Evolutionary conservation across 306 rosid species (phyloP).

Genomic region (Castanea crenata): DNA sequence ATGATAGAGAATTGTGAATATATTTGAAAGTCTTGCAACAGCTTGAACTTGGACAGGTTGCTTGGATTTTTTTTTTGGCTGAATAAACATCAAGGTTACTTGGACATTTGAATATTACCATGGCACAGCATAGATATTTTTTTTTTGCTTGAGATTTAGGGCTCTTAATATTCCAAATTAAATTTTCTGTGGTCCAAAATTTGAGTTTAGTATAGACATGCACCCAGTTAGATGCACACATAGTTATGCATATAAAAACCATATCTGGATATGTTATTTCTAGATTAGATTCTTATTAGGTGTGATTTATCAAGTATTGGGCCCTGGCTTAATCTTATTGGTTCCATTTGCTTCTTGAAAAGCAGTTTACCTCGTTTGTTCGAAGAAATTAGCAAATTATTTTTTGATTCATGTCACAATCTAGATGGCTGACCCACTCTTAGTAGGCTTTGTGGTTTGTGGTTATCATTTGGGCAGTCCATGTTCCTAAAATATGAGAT

Average conservation of each 20-base stretch:
- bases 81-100: neutral
- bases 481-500: neutral
- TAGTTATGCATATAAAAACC: neutral
- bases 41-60: neutral
- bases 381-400: neutral
- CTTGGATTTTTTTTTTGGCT: neutral
- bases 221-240: neutral
- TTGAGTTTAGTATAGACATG: neutral
- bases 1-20: neutral
- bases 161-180: neutral
- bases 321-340: neutral
- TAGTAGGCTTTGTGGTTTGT: neutral
- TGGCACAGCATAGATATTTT: neutral
- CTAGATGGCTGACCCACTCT: neutral
- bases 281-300: neutral
- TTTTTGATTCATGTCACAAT: neutral
- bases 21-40: neutral
- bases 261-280: too few species aligned
- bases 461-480: neutral
- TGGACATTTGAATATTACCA: neutral
- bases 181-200: neutral
- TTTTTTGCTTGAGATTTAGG: neutral
- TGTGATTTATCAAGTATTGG: neutral
- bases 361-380: neutral
- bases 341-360: neutral